Base-by-base conservation (phyloP, 2,329 filamentous ascomycete species). In the Penicillium sp. region DNA sequence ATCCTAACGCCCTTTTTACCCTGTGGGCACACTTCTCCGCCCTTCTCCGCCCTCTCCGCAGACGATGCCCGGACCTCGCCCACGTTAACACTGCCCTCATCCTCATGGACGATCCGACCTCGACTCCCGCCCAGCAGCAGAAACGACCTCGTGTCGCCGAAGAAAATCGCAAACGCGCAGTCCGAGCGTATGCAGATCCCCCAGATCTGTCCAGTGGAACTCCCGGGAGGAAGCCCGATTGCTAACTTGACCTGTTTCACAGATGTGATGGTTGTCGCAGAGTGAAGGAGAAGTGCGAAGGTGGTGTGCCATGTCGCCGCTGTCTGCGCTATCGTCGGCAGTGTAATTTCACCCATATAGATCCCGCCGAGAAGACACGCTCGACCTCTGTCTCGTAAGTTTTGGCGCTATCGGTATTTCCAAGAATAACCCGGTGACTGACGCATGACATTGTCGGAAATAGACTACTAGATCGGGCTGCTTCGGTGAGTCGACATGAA, bases 211-310 rank as follows among this genome's bases (percentile, higher is more conserved):
- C 31, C 11, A n/a, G 18, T 8, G 9, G 16, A 43, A 21, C n/a
- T 29, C 34, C 14, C 24, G 8, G 23, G 34, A 18, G 14, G 9
- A 19, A 19, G 33, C 29, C 13, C 26, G 21, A 11, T 13, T 29
- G 51, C 63, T 65, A 60, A 65, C 51, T 36, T 24, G 18, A 21
- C 11, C 39, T 21, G 37, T 47, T 11, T 33, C 24, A n/a, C 52
- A 83, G 81, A 54, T 83, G 81, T 62, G 80, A 82, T 63, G 78
- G 78, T 48, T 83, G 81, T 66, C 79, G 81, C 54, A 75, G 80
- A 57, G 75, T 81, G 53, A 83, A 83, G 63, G 81, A 83, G 66
- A 82, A 83, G 68, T 83, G 81, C 61, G 80, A 83, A 60, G 81
- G 81, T 43, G 81, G 81, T 46, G 73, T 81, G 16, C 81, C 81